A percentile compares a stretch with the other conserved stretches of the same genome.
Evolutionary conservation across 768 basidiomycete species (phyloP).

Genomic region (Leucosporidium yakuticum): DNA sequence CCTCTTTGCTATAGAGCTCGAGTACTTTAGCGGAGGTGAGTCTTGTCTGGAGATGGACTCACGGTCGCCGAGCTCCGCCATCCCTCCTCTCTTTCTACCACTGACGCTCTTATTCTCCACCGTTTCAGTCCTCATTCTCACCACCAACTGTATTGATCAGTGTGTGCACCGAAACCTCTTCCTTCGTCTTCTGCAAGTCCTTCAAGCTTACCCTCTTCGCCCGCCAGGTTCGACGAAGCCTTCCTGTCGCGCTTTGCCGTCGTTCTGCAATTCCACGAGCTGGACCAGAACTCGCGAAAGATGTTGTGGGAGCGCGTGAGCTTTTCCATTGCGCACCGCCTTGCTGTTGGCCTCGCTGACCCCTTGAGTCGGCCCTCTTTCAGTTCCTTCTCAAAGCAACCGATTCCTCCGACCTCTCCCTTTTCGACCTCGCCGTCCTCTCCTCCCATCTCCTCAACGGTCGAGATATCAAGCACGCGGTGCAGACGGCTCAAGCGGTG

Average conservation of each 20-base stretch:
- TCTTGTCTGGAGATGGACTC: no score
- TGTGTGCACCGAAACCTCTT: constrained; percentile 2
- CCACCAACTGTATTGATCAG: constrained; percentile 21
- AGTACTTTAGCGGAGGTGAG: constrained; percentile 14
- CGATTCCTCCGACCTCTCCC: neutral
- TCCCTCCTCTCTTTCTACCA: no score
- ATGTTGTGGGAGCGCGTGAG: constrained; percentile 4
- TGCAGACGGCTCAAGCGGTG: constrained; percentile 19
- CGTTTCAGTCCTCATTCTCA: constrained; percentile 18
- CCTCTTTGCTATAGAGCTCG: constrained; percentile 6
- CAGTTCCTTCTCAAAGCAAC: neutral
- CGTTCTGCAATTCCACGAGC: constrained; percentile 21
- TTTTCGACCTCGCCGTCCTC: constrained; percentile 3
- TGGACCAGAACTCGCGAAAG: constrained; percentile 1
- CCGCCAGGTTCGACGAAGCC: constrained; percentile 22
- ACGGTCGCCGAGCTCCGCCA: no score
- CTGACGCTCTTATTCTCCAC: neutral
- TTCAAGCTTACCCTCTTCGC: no score
- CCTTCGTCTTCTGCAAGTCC: neutral
- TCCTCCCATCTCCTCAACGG: constrained; percentile 4
- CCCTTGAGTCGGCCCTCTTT: neutral
- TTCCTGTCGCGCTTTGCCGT: constrained; percentile 28
- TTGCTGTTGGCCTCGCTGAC: neutral
- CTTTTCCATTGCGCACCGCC: neutral
- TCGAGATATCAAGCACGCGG: constrained; percentile 11